These are phyloP conservation scores for Thinopyrum elongatum DNA, from an alignment of 176 grass and related monocot genomes.

Conservation along the genomic window DNA sequence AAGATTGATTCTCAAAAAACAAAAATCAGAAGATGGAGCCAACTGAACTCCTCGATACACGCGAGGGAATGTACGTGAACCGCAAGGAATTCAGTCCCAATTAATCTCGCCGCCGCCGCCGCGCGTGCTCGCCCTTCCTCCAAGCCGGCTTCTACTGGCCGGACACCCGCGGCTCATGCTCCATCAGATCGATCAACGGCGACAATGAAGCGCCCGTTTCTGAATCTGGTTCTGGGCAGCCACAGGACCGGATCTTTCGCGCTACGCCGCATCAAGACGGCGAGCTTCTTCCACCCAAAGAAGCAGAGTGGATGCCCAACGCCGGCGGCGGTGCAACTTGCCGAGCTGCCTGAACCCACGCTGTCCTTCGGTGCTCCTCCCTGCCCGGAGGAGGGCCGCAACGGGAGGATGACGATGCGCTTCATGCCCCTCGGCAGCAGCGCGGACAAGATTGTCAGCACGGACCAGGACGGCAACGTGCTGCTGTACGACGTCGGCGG, in stretches of 20 bases:
- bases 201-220: neutral
- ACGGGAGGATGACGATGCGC: neutral
- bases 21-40: too few relatives aligned
- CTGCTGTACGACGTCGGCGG: neutral
- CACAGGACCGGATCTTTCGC: neutral
- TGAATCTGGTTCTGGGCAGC: neutral
- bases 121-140: too few relatives aligned
- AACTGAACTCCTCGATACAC: too few relatives aligned
- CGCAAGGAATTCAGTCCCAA: too few relatives aligned
- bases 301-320: neutral
- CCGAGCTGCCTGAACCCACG: neutral
- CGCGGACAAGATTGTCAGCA: slow-evolving; percentile 5
- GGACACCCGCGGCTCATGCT: too few relatives aligned
- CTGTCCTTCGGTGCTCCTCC: neutral
- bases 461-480: neutral
- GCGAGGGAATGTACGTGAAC: too few relatives aligned
- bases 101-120: too few relatives aligned
- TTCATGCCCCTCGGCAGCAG: slow-evolving; percentile 1
- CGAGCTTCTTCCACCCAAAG: neutral
- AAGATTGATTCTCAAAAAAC: too few relatives aligned
- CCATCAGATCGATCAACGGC: neutral
- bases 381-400: neutral
- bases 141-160: too few relatives aligned
- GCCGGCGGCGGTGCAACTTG: neutral
- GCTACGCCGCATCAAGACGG: neutral